Evolutionary conservation across 345 rosid genomes (phyloP).

Genomic region (Sonneratia caseolaris): DNA sequence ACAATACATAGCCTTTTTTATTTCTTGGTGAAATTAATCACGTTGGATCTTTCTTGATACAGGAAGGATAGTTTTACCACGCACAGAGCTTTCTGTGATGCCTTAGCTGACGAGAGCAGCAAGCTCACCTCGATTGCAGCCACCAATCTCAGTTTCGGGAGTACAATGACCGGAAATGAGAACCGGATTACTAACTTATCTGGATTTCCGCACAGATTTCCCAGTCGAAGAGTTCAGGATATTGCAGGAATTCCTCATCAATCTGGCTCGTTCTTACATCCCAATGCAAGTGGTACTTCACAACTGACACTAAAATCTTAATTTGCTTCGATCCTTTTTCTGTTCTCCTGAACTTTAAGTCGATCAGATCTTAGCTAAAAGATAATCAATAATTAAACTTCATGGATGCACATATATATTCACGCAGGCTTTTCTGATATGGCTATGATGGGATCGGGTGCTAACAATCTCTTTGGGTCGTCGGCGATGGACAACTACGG

Average conservation of each 20-base stretch:
- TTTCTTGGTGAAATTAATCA: background rate
- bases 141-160: background rate
- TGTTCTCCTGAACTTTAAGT: no score
- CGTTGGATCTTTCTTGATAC: background rate
- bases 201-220: background rate
- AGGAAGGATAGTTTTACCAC: constrained; percentile 12
- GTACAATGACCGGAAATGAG: background rate
- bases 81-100: constrained; percentile 13
- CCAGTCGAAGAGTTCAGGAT: constrained; percentile 1
- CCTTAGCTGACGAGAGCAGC: constrained; percentile 8
- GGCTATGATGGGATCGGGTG: constrained; percentile 40
- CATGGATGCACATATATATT: no score
- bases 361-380: background rate
- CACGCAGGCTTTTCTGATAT: constrained; percentile 32
- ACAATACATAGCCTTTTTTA: constrained; percentile 1
- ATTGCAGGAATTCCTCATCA: background rate
- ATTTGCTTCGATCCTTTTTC: background rate
- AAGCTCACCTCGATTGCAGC: constrained; percentile 3
- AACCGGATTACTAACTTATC: background rate
- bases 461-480: constrained; percentile 32
- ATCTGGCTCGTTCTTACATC: background rate
- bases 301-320: background rate
- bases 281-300: background rate
- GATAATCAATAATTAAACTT: background rate
- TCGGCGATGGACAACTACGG: constrained; percentile 35